Percentiles rank a stretch among this genome's conserved stretches.
Conservation (phyloP, 768 basidiomycete species). For the Russula foetens region DNA sequence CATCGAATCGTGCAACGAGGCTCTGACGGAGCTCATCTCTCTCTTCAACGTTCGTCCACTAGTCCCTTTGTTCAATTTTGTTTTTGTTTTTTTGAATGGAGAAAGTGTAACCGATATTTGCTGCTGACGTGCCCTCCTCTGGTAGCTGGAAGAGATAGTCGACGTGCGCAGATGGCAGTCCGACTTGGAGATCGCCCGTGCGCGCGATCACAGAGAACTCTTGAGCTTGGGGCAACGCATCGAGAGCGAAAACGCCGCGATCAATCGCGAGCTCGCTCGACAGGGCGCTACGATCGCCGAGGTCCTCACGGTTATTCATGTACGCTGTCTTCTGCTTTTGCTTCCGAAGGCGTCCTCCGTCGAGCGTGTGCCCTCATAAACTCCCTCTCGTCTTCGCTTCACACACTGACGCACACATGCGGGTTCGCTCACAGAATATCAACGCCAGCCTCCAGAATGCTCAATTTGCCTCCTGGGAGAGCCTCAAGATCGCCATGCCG, state of each 20-base stretch:
- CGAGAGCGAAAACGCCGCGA: constrained; percentile 12
- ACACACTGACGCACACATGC: background rate
- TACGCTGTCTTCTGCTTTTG: background rate
- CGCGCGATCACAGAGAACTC: constrained; percentile 16
- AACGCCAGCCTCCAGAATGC: background rate
- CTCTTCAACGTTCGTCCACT: constrained; percentile 17
- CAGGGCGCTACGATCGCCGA: constrained; percentile 16
- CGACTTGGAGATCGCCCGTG: constrained; percentile 10
- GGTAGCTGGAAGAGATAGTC: constrained; percentile 13
- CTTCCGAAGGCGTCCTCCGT: too few relatives aligned
- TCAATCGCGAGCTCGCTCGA: constrained; percentile 15
- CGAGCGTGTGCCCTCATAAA: too few relatives aligned
- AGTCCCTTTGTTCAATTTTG: too few relatives aligned
- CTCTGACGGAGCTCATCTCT: constrained; percentile 14
- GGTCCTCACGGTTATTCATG: constrained; percentile 12
- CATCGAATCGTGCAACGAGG: constrained; percentile 18
- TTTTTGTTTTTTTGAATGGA: too few relatives aligned
- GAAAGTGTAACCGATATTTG: too few relatives aligned
- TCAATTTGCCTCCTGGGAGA: background rate
- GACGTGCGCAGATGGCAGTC: constrained; percentile 15
- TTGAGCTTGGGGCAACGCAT: constrained; percentile 9
- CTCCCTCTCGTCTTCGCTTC: too few relatives aligned
- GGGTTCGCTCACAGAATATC: background rate
- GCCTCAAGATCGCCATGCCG: background rate
- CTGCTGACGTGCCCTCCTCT: too few relatives aligned